Evolutionary conservation across 129 eudicot genomes (phyloP), one percentile per base, ranked within the genome.

Genomic region (Kitagawia praeruptora): DNA sequence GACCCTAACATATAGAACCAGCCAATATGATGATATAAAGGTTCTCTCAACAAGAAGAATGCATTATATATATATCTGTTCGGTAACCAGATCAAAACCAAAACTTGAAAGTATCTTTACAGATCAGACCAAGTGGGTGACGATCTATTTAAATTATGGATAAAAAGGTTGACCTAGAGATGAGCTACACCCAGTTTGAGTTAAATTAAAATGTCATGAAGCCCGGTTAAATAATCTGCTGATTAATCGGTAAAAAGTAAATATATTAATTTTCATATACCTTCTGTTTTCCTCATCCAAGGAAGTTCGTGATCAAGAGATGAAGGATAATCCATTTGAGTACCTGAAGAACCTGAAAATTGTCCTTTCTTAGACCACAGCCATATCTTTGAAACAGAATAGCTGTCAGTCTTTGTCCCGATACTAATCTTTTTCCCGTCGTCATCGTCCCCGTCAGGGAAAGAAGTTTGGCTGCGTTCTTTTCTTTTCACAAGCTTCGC

Each of bases 371-470:
- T 87, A 23, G 90, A 79, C 90, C 90, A 87, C 0, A 81, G 82
- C 90, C 90, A 87, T 21, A 87, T 84, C 90, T 87, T 87, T 15
- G 90, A 87, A 25, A 87, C 87, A 69, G 90, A 87, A 19, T 71
- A 87, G 54, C 90, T 87, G 21, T 87, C 90, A 8, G 44, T 53
- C 75, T 74, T 84, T 11, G 61, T 81, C 34, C 88, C 76, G 46
- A 37, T 51, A 78, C 74, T 71, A 21, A 86, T 86, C 85, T 77
- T 86, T 63, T 84, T 84, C 23, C 83, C 87, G 5, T 80, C 85
- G 1, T 39, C 37, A 34, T 34, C 23, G 28, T 72, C 84, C 47
- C 70, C 80, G 48, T 51, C 79, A 28, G 40, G 23, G 19, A 74
- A n/a, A 69, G 79, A 48, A 79, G 80, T 83, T 56, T 76, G 58